Conservation (phyloP, 2,329 filamentous ascomycete genomes). For the Xylaria sp. region DNA sequence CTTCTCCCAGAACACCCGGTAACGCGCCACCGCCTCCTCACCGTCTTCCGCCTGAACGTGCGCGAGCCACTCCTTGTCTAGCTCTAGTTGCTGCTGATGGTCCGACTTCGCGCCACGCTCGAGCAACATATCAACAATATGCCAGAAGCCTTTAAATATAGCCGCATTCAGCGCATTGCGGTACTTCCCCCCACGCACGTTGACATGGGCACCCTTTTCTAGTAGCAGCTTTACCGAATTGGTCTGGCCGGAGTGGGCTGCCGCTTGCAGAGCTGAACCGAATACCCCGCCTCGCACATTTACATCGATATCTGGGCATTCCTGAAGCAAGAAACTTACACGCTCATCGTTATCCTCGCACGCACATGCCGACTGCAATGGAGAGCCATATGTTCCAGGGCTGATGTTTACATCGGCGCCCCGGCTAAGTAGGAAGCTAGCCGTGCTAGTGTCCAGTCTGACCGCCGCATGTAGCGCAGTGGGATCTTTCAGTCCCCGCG, state of each 20-base stretch:
- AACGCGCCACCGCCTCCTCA: constrained; percentile 8
- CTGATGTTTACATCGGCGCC: constrained; percentile 5
- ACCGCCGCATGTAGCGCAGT: constrained; percentile 1
- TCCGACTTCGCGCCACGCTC: constrained; percentile 12
- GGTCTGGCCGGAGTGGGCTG: background rate
- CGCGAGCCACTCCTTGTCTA: constrained; percentile 19
- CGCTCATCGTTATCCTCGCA: no score
- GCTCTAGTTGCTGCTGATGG: background rate
- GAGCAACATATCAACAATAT: constrained; percentile 22
- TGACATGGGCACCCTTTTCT: background rate
- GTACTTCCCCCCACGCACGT: constrained; percentile 15
- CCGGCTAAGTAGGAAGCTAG: constrained; percentile 3
- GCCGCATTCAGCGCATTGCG: constrained; percentile 20
- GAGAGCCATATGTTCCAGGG: background rate
- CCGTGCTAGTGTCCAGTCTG: background rate
- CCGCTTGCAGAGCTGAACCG: constrained; percentile 21
- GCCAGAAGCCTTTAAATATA: constrained; percentile 9
- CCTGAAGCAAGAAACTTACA: constrained; percentile 3
- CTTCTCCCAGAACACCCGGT: constrained; percentile 14
- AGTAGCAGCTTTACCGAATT: background rate
- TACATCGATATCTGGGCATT: background rate
- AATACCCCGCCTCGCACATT: background rate
- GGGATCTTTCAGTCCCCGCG: background rate
- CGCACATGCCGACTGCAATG: constrained; percentile 20
- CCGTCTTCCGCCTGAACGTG: constrained; percentile 5